These are phyloP conservation scores for Artemisia tridentata DNA, from an alignment of 129 eudicot genomes.

Conservation along the genomic window DNA sequence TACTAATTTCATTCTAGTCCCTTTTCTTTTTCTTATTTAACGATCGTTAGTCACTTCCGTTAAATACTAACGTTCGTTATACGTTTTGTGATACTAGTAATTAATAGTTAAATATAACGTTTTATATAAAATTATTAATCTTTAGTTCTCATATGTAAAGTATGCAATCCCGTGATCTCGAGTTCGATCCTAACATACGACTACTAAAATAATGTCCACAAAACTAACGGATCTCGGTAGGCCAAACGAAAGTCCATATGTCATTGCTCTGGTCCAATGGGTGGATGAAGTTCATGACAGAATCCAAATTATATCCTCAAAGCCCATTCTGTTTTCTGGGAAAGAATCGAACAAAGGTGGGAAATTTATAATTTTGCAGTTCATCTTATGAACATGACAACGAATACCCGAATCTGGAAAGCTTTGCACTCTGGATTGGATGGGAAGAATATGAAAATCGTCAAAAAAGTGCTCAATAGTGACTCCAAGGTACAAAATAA, in stretches of 20 bases:
- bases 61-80: no score
- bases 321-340: slow-evolving; percentile 19
- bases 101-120: no score
- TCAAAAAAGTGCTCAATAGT: slow-evolving; percentile 43
- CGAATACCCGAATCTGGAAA: slow-evolving; percentile 68
- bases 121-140: no score
- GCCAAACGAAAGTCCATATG: slow-evolving; percentile 22
- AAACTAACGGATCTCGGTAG: slow-evolving; percentile 46
- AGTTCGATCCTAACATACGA: no score
- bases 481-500: slow-evolving; percentile 48
- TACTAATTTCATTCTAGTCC: no score
- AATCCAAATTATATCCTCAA: slow-evolving; percentile 36
- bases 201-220: no score
- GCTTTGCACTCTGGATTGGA: slow-evolving; percentile 50
- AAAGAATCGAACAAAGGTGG: not conserved
- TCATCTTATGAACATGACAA: slow-evolving; percentile 47
- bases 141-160: no score
- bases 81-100: no score
- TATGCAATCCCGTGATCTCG: no score
- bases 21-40: no score
- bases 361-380: slow-evolving; percentile 31
- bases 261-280: slow-evolving; percentile 44
- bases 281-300: not conserved
- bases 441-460: slow-evolving; percentile 41
- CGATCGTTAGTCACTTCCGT: no score